Evolutionary conservation across 805 yeast genomes (phyloP).

Genomic region (Metschnikowia kofuensis): DNA sequence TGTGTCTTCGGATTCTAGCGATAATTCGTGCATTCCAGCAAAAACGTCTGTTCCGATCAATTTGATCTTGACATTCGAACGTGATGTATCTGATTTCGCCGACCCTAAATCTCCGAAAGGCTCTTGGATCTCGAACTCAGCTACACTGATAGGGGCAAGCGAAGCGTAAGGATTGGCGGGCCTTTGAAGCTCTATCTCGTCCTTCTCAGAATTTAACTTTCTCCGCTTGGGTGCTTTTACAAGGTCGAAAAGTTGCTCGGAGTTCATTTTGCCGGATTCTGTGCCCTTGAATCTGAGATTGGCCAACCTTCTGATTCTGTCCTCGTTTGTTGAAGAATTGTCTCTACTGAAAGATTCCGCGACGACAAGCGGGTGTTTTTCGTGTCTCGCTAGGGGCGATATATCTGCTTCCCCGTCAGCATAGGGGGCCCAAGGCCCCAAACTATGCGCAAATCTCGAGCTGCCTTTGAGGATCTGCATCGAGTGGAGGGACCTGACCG

Average conservation of each 20-base stretch:
- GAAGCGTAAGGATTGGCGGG: slow-evolving; percentile 43
- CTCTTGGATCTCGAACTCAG: slow-evolving; percentile 43
- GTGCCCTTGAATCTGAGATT: slow-evolving; percentile 63
- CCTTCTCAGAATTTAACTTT: slow-evolving; percentile 10
- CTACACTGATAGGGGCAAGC: slow-evolving; percentile 55
- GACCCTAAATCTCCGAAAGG: slow-evolving; percentile 12
- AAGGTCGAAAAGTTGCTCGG: slow-evolving; percentile 41
- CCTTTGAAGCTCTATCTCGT: background rate
- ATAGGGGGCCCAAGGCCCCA: slow-evolving; percentile 73
- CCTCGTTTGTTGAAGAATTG: slow-evolving; percentile 7
- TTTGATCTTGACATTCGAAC: slow-evolving; percentile 30
- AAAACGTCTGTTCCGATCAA: slow-evolving; percentile 69
- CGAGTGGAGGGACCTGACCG: slow-evolving; percentile 47
- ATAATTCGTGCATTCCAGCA: slow-evolving; percentile 73
- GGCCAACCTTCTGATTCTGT: slow-evolving; percentile 42
- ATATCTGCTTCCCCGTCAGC: slow-evolving; percentile 67
- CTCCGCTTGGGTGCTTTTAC: slow-evolving; percentile 21
- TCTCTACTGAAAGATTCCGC: too few relatives aligned
- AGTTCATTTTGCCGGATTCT: slow-evolving; percentile 29
- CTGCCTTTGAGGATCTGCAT: slow-evolving; percentile 59
- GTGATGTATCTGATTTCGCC: slow-evolving; percentile 5
- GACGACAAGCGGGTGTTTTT: slow-evolving; percentile 39
- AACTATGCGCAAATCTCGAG: slow-evolving; percentile 56
- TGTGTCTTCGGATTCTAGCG: slow-evolving; percentile 28
- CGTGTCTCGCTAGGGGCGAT: slow-evolving; percentile 52